Conservation (phyloP, 1,284 basidiomycete genomes). For the Flammula alnicola region DNA sequence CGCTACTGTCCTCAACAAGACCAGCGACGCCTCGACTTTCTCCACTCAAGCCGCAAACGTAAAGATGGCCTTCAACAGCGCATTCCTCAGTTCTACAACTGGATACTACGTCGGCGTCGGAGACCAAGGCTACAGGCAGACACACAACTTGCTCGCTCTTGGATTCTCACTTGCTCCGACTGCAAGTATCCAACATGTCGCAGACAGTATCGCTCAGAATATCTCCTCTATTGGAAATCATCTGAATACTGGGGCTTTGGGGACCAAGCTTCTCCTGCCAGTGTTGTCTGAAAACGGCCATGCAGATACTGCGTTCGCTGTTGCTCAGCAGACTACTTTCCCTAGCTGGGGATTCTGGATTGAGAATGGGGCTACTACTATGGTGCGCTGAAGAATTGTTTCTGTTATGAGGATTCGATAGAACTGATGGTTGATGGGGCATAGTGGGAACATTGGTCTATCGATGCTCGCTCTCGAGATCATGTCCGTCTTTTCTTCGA, state of each 20-base stretch:
- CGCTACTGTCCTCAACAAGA: constrained; percentile 27
- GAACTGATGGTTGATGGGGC: background rate
- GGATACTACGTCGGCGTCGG: constrained; percentile 30
- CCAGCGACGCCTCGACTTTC: constrained; percentile 29
- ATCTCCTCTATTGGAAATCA: constrained; percentile 27
- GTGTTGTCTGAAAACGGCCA: constrained; percentile 29
- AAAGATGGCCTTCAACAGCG: constrained; percentile 31
- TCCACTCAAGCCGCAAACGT: constrained; percentile 28
- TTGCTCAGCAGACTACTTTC: constrained; percentile 32
- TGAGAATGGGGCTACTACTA: constrained; percentile 32
- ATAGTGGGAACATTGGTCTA: constrained; percentile 35
- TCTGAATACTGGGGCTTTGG: constrained; percentile 34
- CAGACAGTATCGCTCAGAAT: constrained; percentile 30
- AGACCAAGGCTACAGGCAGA: constrained; percentile 33
- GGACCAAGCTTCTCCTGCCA: constrained; percentile 33
- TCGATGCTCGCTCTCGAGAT: constrained; percentile 32
- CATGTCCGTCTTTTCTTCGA: constrained; percentile 29
- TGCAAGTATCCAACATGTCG: constrained; percentile 23
- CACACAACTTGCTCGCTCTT: constrained; percentile 34
- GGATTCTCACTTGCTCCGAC: constrained; percentile 29
- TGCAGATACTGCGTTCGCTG: constrained; percentile 27
- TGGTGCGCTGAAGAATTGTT: constrained; percentile 23
- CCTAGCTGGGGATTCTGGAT: constrained; percentile 37
- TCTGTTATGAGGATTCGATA: background rate
- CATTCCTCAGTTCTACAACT: constrained; percentile 25